These are phyloP conservation scores for Histomonas meleagridis DNA, from an alignment of 208 protist species.

Conservation along the genomic window DNA sequence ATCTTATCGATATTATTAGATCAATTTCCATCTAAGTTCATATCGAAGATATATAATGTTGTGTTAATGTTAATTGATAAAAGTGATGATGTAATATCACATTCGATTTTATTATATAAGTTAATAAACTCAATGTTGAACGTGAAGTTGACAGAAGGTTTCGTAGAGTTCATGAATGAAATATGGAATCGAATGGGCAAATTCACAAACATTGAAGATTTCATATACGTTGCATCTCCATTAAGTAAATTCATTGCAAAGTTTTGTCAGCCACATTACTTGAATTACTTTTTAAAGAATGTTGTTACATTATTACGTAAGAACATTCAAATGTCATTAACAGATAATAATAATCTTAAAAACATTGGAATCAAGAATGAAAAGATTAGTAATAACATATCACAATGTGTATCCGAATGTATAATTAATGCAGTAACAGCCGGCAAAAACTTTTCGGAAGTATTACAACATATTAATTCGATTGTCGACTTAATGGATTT, in stretches of 20 bases:
- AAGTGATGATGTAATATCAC: background rate
- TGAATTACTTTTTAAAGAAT: background rate
- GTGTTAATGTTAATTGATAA: background rate
- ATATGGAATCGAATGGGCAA: background rate
- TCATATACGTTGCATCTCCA: background rate
- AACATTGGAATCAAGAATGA: too few species aligned
- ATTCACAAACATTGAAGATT: background rate
- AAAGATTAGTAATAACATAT: background rate
- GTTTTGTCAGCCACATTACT: background rate
- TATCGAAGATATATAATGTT: background rate
- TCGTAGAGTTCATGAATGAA: background rate
- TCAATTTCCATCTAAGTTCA: background rate
- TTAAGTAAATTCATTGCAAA: background rate
- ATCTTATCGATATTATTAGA: background rate
- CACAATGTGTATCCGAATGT: background rate
- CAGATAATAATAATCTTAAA: background rate
- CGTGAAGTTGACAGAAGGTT: background rate
- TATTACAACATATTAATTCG: background rate
- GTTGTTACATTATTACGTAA: background rate
- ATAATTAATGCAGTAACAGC: background rate
- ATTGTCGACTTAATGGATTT: background rate
- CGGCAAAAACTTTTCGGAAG: background rate
- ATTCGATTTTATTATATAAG: background rate
- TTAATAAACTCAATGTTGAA: background rate
- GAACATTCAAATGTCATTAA: background rate